These are phyloP conservation scores for Atkinsonella hypoxylon DNA, from an alignment of 2,329 filamentous ascomycete species.

Conservation along the genomic window DNA sequence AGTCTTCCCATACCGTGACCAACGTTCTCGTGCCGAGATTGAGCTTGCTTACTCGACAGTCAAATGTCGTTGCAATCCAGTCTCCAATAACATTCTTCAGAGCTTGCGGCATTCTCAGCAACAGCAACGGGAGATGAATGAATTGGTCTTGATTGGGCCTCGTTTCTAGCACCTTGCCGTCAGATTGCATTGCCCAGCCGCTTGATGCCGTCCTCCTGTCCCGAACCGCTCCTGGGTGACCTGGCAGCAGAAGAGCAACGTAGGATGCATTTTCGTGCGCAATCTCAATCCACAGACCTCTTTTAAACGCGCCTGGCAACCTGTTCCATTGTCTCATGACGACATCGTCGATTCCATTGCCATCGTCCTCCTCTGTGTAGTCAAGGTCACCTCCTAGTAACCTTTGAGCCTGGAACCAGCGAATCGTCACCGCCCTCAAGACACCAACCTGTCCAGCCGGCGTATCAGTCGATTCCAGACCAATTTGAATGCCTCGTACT, in stretches of 20 bases:
- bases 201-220: conserved; percentile 4
- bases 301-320: conserved; percentile 14
- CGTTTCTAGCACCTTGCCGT: conserved; percentile 2
- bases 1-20: conserved; percentile 37
- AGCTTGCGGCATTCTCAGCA: conserved; percentile 43
- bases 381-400: conserved; percentile 19
- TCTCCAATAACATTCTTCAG: conserved; percentile 36
- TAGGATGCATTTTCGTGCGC: conserved; percentile 41
- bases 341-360: conserved; percentile 9
- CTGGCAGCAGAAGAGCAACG: conserved; percentile 37
- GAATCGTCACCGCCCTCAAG: conserved; percentile 34
- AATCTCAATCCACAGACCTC: conserved; percentile 33
- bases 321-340: conserved; percentile 7
- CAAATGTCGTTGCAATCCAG: conserved; percentile 42
- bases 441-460: conserved; percentile 26
- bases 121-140: conserved; percentile 36
- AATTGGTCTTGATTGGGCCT: conserved; percentile 21
- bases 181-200: conserved; percentile 13
- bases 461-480: conserved; percentile 30
- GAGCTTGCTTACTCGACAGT: conserved; percentile 41
- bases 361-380: conserved; percentile 9
- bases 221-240: conserved; percentile 10
- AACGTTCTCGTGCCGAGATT: conserved; percentile 39
- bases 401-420: conserved; percentile 28
- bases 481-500: conserved; percentile 47